Percentiles rank a stretch among this genome's conserved stretches.
phyloP scores from a whole-genome alignment of 495 filamentous ascomycete species.

The Aspergillus asperescens region DNA sequence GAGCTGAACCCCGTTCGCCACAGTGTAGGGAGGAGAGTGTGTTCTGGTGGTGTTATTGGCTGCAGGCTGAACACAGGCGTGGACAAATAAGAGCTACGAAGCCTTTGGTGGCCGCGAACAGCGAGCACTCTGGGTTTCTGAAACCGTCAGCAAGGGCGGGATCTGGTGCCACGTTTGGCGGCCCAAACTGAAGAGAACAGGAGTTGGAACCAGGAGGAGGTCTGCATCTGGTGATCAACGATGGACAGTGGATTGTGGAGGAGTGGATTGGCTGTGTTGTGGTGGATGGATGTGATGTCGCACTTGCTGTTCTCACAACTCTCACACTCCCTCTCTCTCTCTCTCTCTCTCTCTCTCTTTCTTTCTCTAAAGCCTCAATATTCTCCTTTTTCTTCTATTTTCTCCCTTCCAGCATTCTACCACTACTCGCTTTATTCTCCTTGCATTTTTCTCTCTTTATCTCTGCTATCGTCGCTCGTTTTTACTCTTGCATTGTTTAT shows the following conservation, averaged over 20 bases:
- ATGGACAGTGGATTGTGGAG: no score
- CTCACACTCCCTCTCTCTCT: background rate
- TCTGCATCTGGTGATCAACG: background rate
- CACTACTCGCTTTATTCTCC: no score
- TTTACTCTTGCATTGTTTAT: background rate
- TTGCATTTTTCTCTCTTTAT: background rate
- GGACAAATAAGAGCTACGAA: slow-evolving; percentile 2
- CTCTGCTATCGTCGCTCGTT: background rate
- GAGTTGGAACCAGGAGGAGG: background rate
- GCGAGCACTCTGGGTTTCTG: no score
- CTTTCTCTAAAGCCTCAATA: background rate
- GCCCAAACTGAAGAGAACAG: background rate
- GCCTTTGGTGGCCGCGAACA: background rate
- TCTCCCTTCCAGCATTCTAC: no score
- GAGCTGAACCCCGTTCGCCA: slow-evolving; percentile 8
- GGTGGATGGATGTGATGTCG: slow-evolving; percentile 14
- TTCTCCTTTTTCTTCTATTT: background rate
- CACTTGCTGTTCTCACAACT: slow-evolving; percentile 1
- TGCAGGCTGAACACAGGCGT: background rate
- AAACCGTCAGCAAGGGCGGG: slow-evolving; percentile 5
- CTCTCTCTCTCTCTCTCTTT: slow-evolving; percentile 4
- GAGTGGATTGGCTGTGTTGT: background rate
- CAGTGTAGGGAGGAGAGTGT: background rate
- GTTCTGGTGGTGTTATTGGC: background rate
- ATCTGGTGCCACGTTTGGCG: slow-evolving; percentile 14